Evolutionary conservation across 2,329 filamentous ascomycete species (phyloP), one percentile per base, ranked within the genome.

Genomic region (Venturiaceae sp.): DNA sequence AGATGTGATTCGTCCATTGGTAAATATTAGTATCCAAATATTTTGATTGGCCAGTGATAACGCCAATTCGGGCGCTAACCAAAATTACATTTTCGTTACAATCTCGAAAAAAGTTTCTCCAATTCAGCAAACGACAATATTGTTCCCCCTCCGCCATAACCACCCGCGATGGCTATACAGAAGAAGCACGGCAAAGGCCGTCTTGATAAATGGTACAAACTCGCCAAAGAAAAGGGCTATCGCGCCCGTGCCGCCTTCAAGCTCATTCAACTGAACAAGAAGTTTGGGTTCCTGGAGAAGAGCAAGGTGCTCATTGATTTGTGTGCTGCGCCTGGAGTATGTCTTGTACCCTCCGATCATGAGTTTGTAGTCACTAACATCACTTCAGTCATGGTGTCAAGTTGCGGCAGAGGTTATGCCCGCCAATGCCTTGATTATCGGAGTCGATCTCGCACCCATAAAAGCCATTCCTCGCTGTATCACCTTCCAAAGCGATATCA

Each of bases 141-240:
- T n/a, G n/a, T n/a, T n/a, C n/a, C n/a, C n/a, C n/a, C n/a, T n/a
- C n/a, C n/a, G n/a, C n/a, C n/a, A n/a, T n/a, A n/a, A n/a, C n/a
- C n/a, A n/a, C 28, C 66, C 67, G 63, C 64, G 59, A 97, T 97
- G 94, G 92, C 90, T 69, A 92, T 97, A 68, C 90, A 97, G 71
- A 96, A 97, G 82, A 97, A 97, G 82, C 88, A 96, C 77, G 92
- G 91, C 77, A 97, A 97, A 79, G 92, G 92, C 74, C 92, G 92
- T 83, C 81, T 96, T 68, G 94, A 99, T 76, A 96, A 97, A 76
- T 97, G 92, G 90, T 99, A 97, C 77, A 92, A 92, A 72, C 85
- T 97, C 68, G 94, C 94, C 62, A 99, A 99, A 75, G 94, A 99
- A 73, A 97, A 96, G 75, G 94, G 94, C 62, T 99, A 96, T 71